These are phyloP conservation scores for Plasmopara halstedii DNA, from an alignment of 352 stramenopile species.

Conservation along the genomic window DNA sequence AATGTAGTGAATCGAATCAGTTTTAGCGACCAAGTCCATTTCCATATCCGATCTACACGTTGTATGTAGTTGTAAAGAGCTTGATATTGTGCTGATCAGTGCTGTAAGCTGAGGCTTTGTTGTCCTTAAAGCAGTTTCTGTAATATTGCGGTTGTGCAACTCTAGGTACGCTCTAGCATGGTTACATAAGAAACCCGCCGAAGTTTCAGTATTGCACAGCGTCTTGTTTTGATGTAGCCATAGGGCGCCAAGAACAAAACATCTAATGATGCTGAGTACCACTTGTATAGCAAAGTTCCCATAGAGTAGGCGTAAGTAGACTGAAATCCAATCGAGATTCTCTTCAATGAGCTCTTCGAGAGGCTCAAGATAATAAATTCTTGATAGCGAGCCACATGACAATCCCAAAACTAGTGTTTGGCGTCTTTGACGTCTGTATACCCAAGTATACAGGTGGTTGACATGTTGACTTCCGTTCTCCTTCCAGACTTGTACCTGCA, in stretches of 20 bases:
- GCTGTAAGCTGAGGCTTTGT: too few species aligned
- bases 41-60: background rate
- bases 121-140: too few species aligned
- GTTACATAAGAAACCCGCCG: background rate
- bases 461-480: background rate
- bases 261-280: background rate
- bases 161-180: background rate
- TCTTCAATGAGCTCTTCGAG: background rate
- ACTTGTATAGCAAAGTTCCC: background rate
- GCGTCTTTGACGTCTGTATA: slow-evolving; percentile 1
- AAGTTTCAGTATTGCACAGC: slow-evolving; percentile 3
- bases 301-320: background rate
- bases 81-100: background rate
- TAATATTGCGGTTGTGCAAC: background rate
- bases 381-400: background rate
- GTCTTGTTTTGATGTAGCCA: slow-evolving; percentile 6
- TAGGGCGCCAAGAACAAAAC: slow-evolving; percentile 1
- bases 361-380: background rate
- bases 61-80: background rate
- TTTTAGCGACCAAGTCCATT: too few species aligned
- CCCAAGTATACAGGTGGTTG: slow-evolving; percentile 1
- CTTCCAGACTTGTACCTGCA: background rate
- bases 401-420: slow-evolving; percentile 6
- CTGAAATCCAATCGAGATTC: background rate
- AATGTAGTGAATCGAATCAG: too few species aligned